These are phyloP conservation scores for Acer negundo DNA, from an alignment of 345 rosid species.

Conservation along the genomic window DNA sequence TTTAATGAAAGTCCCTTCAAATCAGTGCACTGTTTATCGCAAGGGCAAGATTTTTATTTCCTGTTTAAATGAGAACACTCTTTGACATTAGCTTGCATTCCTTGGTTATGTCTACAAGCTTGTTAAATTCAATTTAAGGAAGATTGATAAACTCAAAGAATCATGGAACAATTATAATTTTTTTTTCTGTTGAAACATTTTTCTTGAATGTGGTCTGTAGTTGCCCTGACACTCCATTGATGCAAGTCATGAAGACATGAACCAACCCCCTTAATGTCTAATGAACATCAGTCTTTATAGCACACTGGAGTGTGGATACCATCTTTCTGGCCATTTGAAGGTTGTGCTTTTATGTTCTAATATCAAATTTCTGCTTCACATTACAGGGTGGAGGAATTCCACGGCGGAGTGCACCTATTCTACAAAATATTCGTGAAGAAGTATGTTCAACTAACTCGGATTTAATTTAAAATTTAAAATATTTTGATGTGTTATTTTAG, in stretches of 20 bases:
- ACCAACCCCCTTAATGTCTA: neutral
- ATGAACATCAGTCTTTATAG: neutral
- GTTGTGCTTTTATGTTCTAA: slow-evolving; percentile 2
- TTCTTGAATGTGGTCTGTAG: neutral
- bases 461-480: neutral
- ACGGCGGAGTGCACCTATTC: slow-evolving; percentile 81
- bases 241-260: neutral
- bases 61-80: neutral
- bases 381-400: slow-evolving; percentile 90
- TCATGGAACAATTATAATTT: neutral
- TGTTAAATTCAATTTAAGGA: neutral
- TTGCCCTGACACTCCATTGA: neutral
- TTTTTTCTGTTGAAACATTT: neutral
- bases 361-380: slow-evolving; percentile 11
- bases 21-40: neutral
- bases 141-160: neutral
- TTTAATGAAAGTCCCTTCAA: neutral
- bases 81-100: neutral
- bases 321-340: neutral
- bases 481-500: neutral
- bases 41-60: neutral
- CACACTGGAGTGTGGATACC: neutral
- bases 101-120: neutral
- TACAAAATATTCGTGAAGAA: slow-evolving; percentile 82
- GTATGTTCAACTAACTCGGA: slow-evolving; percentile 36